These are phyloP conservation scores for Sporothrix mexicana DNA, from an alignment of 2,329 filamentous ascomycete species.

Conservation along the genomic window DNA sequence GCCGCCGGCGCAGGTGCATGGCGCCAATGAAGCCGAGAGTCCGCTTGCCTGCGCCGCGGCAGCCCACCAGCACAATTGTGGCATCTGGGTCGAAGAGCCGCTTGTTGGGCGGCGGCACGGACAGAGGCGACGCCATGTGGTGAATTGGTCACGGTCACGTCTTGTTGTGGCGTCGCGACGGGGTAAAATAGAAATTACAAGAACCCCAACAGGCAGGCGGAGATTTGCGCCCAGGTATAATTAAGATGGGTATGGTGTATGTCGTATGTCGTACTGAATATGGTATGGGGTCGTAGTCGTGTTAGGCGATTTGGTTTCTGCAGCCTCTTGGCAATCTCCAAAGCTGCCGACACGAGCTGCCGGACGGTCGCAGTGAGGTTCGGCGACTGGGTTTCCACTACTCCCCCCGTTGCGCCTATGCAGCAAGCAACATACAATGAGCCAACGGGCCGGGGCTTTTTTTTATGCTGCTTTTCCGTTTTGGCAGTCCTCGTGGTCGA, in stretches of 20 bases:
- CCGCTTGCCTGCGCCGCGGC: slow-evolving; percentile 73
- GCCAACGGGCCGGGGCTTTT: not conserved
- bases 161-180: not conserved
- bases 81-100: slow-evolving; percentile 62
- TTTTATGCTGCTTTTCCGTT: not conserved
- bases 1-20: slow-evolving; percentile 67
- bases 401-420: slow-evolving; percentile 18
- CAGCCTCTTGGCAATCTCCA: not conserved
- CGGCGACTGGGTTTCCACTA: not conserved
- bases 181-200: not conserved
- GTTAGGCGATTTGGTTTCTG: not conserved
- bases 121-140: slow-evolving; percentile 25
- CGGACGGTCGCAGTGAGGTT: slow-evolving; percentile 15
- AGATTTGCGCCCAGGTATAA: not conserved
- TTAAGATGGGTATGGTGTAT: not conserved
- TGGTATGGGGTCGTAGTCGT: not conserved
- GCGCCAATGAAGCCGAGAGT: slow-evolving; percentile 75
- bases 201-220: not conserved
- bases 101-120: slow-evolving; percentile 45
- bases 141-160: not conserved
- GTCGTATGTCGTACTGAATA: not conserved
- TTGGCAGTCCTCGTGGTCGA: not conserved
- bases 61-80: slow-evolving; percentile 73
- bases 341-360: slow-evolving; percentile 24
- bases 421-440: slow-evolving; percentile 17